Conservation (phyloP, 805 yeast genomes). For the Metschnikowia shivogae region DNA sequence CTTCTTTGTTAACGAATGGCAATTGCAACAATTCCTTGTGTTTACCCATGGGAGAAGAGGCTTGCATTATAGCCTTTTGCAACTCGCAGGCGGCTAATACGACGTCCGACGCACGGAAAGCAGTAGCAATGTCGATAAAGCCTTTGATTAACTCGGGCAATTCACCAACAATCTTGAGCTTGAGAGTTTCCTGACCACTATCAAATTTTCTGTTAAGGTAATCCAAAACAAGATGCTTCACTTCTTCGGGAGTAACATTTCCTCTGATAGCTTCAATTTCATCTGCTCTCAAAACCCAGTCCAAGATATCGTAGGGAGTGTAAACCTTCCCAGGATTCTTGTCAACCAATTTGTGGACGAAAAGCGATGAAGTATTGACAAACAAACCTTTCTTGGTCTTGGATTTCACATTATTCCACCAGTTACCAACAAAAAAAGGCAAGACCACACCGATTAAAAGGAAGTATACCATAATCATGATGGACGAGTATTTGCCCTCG, state of each 20-base stretch:
- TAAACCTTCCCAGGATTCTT: constrained; percentile 65
- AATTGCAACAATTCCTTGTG: constrained; percentile 73
- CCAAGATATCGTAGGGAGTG: constrained; percentile 52
- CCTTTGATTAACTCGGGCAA: constrained; percentile 67
- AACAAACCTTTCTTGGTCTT: constrained; percentile 81
- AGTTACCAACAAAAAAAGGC: constrained; percentile 75
- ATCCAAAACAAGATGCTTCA: constrained; percentile 48
- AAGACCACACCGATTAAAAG: constrained; percentile 69
- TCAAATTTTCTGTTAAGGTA: constrained; percentile 53
- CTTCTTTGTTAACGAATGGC: constrained; percentile 60
- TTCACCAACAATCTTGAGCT: constrained; percentile 55
- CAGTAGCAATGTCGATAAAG: constrained; percentile 74
- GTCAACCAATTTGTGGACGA: constrained; percentile 69
- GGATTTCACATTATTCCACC: constrained; percentile 86
- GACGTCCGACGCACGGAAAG: constrained; percentile 70
- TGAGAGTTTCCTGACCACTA: constrained; percentile 29
- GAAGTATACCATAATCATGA: constrained; percentile 61
- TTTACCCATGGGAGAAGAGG: constrained; percentile 51
- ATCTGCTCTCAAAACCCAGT: constrained; percentile 58
- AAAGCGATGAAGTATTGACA: constrained; percentile 74
- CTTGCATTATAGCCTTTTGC: constrained; percentile 71
- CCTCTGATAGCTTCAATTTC: constrained; percentile 53
- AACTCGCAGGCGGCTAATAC: constrained; percentile 59
- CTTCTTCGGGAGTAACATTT: constrained; percentile 41
- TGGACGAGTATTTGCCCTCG: constrained; percentile 70